Evolutionary conservation across 768 basidiomycete genomes (phyloP).

Genomic region (Chlorophyllum brunneum): DNA sequence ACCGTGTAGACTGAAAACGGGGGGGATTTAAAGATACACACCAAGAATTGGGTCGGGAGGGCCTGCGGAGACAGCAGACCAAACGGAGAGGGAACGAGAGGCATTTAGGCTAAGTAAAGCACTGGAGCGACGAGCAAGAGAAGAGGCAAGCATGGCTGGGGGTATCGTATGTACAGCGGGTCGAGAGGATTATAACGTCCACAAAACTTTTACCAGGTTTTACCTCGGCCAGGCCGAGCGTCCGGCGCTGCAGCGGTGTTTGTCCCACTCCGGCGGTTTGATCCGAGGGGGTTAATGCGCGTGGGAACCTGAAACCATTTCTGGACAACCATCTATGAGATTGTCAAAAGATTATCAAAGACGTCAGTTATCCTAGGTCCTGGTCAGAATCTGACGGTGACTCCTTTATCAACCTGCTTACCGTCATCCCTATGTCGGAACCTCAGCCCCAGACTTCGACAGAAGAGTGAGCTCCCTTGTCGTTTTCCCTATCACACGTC

Average conservation of each 20-base stretch:
- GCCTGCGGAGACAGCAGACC: constrained; percentile 81
- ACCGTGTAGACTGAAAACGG: constrained; percentile 2
- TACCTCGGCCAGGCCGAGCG: constrained; percentile 13
- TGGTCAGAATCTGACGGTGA: background rate
- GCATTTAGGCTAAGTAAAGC: constrained; percentile 31
- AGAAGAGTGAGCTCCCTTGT: constrained; percentile 21
- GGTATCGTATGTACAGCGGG: constrained; percentile 21
- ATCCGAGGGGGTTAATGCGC: constrained; percentile 17
- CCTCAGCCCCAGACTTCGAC: constrained; percentile 18
- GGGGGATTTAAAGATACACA: constrained; percentile 26
- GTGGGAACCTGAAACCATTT: constrained; percentile 4
- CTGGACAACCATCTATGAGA: constrained; percentile 19
- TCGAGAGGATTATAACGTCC: constrained; percentile 19
- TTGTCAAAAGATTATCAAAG: constrained; percentile 13
- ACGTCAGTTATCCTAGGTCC: background rate
- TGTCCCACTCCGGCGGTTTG: constrained; percentile 20
- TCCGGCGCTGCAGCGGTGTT: constrained; percentile 22
- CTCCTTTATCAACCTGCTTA: background rate
- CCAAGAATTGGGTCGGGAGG: constrained; percentile 94
- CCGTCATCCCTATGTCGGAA: constrained; percentile 15
- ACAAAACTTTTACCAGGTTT: background rate
- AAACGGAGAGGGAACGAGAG: constrained; percentile 58
- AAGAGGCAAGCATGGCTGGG: constrained; percentile 40
- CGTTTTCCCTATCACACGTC: background rate
- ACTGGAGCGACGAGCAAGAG: constrained; percentile 48